These are phyloP conservation scores for Neurospora sp. DNA, from an alignment of 495 filamentous ascomycete species.

Conservation along the genomic window DNA sequence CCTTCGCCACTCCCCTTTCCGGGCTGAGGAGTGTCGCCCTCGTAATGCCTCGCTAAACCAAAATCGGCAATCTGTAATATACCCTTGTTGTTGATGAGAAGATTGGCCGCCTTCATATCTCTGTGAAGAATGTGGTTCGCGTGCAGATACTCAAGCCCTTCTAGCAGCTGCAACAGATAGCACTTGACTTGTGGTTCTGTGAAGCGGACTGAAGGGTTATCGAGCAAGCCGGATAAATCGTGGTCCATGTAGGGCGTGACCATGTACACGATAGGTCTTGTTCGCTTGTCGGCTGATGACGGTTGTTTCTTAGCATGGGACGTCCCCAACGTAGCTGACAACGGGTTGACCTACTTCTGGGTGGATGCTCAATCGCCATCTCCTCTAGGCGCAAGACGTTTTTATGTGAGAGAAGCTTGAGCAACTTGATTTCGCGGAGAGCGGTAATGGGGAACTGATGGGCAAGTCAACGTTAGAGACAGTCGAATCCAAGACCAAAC, in stretches of 20 bases:
- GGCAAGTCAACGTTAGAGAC: conserved; percentile 3
- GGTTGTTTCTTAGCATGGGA: conserved; percentile 4
- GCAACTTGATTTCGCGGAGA: conserved; percentile 82
- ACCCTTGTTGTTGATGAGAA: conserved; percentile 90
- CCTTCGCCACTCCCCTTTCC: conserved; percentile 80
- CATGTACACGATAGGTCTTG: conserved; percentile 92
- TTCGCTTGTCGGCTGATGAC: conserved; percentile 55
- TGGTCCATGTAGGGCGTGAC: conserved; percentile 99
- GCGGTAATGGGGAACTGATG: conserved; percentile 66
- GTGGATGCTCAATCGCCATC: conserved; percentile 80
- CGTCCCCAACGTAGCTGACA: neutral
- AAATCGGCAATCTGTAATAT: conserved; percentile 97
- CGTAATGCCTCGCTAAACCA: conserved; percentile 85
- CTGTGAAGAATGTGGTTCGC: conserved; percentile 83
- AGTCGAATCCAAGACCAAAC: neutral
- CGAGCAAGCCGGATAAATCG: conserved; percentile 88
- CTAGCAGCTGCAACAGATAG: conserved; percentile 88
- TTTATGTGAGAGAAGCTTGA: conserved; percentile 84
- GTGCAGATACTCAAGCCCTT: conserved; percentile 84
- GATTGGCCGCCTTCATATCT: conserved; percentile 98
- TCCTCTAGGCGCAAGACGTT: conserved; percentile 86
- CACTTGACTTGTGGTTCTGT: conserved; percentile 91
- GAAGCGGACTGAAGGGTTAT: conserved; percentile 83
- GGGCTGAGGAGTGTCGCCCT: conserved; percentile 68
- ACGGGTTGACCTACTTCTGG: conserved; percentile 40